Evolutionary conservation across 202 grass and related monocot species (phyloP).

Genomic region (Carex sylvatica): DNA sequence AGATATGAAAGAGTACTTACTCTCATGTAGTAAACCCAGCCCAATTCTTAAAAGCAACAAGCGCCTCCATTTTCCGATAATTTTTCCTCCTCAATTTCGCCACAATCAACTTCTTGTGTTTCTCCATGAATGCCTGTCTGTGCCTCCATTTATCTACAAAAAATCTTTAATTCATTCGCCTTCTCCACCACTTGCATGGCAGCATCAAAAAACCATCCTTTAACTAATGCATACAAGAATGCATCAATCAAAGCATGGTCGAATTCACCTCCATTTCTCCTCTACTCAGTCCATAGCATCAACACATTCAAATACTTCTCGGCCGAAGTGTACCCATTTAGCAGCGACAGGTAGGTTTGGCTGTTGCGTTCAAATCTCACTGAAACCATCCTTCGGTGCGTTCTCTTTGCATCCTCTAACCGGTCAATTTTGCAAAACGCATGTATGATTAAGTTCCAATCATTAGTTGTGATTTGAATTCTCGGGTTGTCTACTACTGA

Average conservation of each 20-base stretch:
- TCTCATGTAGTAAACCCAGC: conserved; percentile 69
- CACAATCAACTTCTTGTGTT: conserved; percentile 86
- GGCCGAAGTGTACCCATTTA: conserved; percentile 74
- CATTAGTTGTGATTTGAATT: conserved; percentile 77
- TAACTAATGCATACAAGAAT: conserved; percentile 85
- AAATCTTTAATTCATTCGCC: conserved; percentile 86
- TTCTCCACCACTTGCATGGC: conserved; percentile 95
- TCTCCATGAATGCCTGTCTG: conserved; percentile 98
- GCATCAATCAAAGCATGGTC: conserved; percentile 83
- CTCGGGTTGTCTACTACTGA: conserved; percentile 71
- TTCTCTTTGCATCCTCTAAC: conserved; percentile 84
- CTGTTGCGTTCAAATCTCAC: conserved; percentile 86
- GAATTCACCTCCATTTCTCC: conserved; percentile 61
- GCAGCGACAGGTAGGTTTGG: conserved; percentile 87
- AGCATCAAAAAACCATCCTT: conserved; percentile 95
- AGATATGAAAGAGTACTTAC: background rate
- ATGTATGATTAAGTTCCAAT: conserved; percentile 97
- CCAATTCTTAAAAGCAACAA: conserved; percentile 98
- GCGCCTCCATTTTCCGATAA: conserved; percentile 88
- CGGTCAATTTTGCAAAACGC: conserved; percentile 86
- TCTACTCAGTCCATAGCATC: conserved; percentile 93
- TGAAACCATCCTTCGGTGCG: conserved; percentile 86
- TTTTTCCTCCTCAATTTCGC: conserved; percentile 81
- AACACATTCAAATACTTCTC: conserved; percentile 92
- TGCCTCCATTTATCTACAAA: conserved; percentile 99